A percentile compares a stretch with the other conserved stretches of the same genome.
phyloP scores from a whole-genome alignment of 495 filamentous ascomycete genomes.

The Pseudotulostoma volvatum region DNA sequence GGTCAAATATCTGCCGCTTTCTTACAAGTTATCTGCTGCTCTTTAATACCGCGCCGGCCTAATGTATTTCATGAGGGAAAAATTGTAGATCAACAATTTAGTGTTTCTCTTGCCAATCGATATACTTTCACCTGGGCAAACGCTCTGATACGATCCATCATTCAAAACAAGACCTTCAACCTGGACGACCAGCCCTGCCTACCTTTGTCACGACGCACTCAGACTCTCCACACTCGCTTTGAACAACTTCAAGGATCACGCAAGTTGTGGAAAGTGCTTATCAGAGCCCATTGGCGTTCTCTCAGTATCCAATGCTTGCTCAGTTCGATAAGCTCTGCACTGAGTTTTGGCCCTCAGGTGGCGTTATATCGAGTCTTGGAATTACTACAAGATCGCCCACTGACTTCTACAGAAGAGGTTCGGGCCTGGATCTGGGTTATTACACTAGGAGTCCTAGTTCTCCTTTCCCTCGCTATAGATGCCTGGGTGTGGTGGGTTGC shows the following conservation, averaged over 20 bases:
- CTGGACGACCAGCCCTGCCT: slow-evolving; percentile 37
- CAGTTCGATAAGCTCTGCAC: slow-evolving; percentile 33
- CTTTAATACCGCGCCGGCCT: slow-evolving; percentile 47
- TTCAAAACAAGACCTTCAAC: slow-evolving; percentile 38
- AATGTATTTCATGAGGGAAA: slow-evolving; percentile 40
- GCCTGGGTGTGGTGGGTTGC: slow-evolving; percentile 48
- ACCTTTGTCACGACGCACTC: no score
- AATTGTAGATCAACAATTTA: slow-evolving; percentile 46
- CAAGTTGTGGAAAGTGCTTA: slow-evolving; percentile 45
- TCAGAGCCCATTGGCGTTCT: slow-evolving; percentile 34
- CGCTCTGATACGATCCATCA: slow-evolving; percentile 34
- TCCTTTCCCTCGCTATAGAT: slow-evolving; percentile 40
- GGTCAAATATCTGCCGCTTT: no score
- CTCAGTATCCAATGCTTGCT: slow-evolving; percentile 39
- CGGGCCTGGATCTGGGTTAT: slow-evolving; percentile 57
- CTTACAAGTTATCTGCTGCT: slow-evolving; percentile 14
- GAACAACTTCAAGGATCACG: slow-evolving; percentile 28
- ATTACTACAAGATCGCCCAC: slow-evolving; percentile 46
- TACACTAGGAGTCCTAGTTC: slow-evolving; percentile 39
- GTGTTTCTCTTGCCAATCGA: slow-evolving; percentile 40
- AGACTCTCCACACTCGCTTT: no score
- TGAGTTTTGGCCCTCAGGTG: slow-evolving; percentile 54
- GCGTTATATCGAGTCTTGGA: slow-evolving; percentile 48
- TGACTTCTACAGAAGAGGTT: no score
- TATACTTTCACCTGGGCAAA: slow-evolving; percentile 50